These are phyloP conservation scores for Flaveria sonorensis DNA, from an alignment of 129 eudicot genomes.

Conservation along the genomic window DNA sequence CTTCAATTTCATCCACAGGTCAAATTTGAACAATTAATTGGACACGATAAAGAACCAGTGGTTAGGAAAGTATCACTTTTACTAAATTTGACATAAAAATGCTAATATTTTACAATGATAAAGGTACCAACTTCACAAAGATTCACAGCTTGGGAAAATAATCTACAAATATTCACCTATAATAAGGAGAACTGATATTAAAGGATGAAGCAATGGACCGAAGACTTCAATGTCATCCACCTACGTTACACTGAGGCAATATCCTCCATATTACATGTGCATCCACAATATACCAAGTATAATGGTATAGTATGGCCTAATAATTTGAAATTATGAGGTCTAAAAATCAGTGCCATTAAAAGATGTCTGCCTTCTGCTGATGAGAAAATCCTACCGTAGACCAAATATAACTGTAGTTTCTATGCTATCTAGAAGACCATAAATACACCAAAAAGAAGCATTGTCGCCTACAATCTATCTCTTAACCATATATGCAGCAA, in stretches of 20 bases:
- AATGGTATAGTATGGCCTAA: neutral
- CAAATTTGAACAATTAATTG: neutral
- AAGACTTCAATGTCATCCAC: too few relatives aligned
- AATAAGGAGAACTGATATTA: neutral
- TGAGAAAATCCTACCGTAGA: neutral
- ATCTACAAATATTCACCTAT: neutral
- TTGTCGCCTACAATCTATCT: neutral
- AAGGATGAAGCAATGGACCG: neutral
- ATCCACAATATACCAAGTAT: neutral
- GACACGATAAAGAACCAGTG: neutral
- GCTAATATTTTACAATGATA: neutral
- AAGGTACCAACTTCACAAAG: neutral
- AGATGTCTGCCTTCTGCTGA: neutral
- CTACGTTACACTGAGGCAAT: neutral
- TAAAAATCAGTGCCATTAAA: neutral
- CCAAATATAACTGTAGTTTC: neutral
- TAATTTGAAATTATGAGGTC: neutral
- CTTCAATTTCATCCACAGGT: conserved; percentile 17
- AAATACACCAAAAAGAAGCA: neutral
- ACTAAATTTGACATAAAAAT: neutral
- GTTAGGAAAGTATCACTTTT: neutral
- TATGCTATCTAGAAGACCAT: neutral
- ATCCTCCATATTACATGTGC: neutral
- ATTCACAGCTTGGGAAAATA: neutral
- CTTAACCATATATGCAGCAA: neutral